Base-by-base conservation (phyloP, 257 asterid species). In the Scutellaria minor region DNA sequence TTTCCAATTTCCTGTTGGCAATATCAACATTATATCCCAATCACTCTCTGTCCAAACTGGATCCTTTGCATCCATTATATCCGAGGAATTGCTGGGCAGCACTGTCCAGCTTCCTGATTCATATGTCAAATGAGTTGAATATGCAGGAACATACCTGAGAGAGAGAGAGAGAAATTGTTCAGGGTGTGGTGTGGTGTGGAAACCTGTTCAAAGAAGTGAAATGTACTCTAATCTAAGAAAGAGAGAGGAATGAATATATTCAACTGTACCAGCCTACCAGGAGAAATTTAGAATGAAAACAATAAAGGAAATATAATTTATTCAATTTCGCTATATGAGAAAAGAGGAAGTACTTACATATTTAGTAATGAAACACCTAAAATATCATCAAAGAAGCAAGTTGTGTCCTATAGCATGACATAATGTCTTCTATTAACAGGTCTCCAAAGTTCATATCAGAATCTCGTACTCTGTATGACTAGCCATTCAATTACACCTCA, bases 11-110 rank as follows among this genome's bases (percentile, higher is more conserved):
- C 64, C 51, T 24, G 69, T 56, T 22, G 69, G 12, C 64, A 57
- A 48, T 55, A 35, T 35, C 51, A 11, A 22, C 42, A 90, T 85
- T 1, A 59, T 64, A 46, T 90, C 91, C 98, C 98, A 95, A 78
- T 95, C 92, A 77, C 99, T 95, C 83, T 95, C 99, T 0, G 99
- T 90, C 99, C 99, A 95, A 42, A 95, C 85, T 0, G 97, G 93
- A 74, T 94, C 98, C 6, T 80, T 83, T 24, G 22, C 66, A 9
- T 77, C 86, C 86, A 78, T 79, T n/a, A 12, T 12, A 69, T 89
- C 90, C 5, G 98, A 87, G 68, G 87, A 61, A 70, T 90, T 92
- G 71, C 12, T 24, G 15, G 93, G 90, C 59, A 91, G 78, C 57
- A 95, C 76, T 20, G 72, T 82, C 99, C 99, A 95, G 51, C 73